Evolutionary conservation across 306 rosid species (phyloP), one percentile per base, ranked within the genome.

Genomic region (Lithocarpus polystachyus): DNA sequence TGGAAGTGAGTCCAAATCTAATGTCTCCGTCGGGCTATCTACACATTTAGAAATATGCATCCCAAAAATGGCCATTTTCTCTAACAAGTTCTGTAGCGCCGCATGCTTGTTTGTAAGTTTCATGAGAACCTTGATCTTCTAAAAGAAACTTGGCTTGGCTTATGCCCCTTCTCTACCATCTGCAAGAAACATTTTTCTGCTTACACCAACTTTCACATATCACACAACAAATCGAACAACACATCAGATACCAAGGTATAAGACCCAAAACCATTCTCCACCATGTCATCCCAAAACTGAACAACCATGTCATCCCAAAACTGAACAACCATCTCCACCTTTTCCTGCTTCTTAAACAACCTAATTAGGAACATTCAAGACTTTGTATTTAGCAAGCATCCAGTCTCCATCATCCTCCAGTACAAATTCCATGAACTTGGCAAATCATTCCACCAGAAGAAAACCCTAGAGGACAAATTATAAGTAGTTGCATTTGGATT

Each of bases 271-370:
- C 95, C 99, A 89, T 80, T 92, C 80, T 87, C 90, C 75, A 89
- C 79, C 99, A 92, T 94, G 85, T 94, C 95, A 78, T 87, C 87
- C 99, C 97, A 94, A 52, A 94, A 81, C 82, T 65, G n/a, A n/a
- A n/a, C n/a, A n/a, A 89, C 79, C 99, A 92, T 94, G 85, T 94
- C 95, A 78, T 87, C 87, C 99, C 97, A 94, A 52, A 94, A 81
- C 82, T 65, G n/a, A n/a, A 94, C 57, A 2, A 92, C 99, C 97
- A 92, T 89, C 51, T 92, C 97, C 75, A 87, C 92, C 82, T 89
- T 89, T 73, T 94, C 97, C 28, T 86, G 89, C 81, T 80, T 89
- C 90, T 23, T 87, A 85, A 88, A 88, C 85, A 91, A 75, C 87
- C 93, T 89, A 71, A 91, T 84, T 31, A 94, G 79, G 68, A 94